Base-by-base conservation (phyloP, 805 yeast species). In the Candida bentonensis region DNA sequence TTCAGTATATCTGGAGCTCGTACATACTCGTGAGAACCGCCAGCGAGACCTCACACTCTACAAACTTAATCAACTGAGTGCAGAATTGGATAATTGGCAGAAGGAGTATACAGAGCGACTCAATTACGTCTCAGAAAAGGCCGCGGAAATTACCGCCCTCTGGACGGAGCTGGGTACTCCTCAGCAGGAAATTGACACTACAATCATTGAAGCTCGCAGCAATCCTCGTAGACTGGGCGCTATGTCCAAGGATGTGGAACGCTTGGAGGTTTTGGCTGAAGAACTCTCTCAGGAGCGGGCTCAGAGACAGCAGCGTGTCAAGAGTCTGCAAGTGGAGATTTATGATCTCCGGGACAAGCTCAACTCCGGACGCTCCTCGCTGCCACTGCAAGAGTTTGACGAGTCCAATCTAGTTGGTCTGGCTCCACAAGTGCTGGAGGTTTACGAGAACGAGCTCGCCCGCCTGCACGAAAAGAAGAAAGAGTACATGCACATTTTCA, bases 401-500 rank as follows among this genome's bases (percentile, higher is more conserved):
- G 36, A 30, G 36, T 11, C 17, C 20, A n/a, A 30, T 9, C 36
- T 30, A 5, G 17, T 30, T 15, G 65, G 70, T 3, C 59, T 83
- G 21, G 72, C 77, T 2, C 62, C 64, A 22, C 42, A 53, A 1
- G 68, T 76, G 1, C 50, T 84, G n/a, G 52, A 60, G 15, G 73
- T 72, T 21, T 74, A 79, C 47, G 69, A 73, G 43, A 49, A 51
- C 22, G 87, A 86, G 51, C 57, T 80, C 43, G 66, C 67, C 15
- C 68, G 82, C 45, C 66, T 88, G 22, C 69, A 72, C 41, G 61
- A 66, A 22, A 74, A 77, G 59, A 77, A 89, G 51, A 71, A 76
- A 23, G 70, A 74, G 45, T 73, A 73, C 50, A 74, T 88, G 20
- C 79, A 82, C 43, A 74, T 74, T 20, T 79, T 88, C 47, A 81